Evolutionary conservation across 257 asterid genomes (phyloP).

Genomic region (Schizonepeta tenuifolia): DNA sequence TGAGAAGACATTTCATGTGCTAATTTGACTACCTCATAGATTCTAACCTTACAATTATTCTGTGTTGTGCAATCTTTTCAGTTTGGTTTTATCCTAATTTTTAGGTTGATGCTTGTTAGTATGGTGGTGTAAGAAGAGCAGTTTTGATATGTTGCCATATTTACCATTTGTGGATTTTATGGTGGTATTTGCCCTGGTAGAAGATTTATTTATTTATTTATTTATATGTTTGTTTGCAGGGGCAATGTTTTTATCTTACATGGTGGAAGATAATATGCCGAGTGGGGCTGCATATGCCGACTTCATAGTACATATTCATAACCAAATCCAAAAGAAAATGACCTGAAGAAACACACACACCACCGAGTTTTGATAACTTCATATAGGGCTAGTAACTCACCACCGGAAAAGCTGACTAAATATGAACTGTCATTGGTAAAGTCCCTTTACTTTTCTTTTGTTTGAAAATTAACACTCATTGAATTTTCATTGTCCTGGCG

Average conservation of each 20-base stretch:
- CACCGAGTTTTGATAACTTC: constrained; percentile 26
- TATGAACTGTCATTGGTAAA: neutral
- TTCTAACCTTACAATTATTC: neutral
- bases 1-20: constrained; percentile 9
- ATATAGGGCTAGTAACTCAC: constrained; percentile 11
- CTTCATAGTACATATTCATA: constrained; percentile 72
- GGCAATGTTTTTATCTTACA: constrained; percentile 61
- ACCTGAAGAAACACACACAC: constrained; percentile 50
- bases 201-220: neutral
- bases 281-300: constrained; percentile 77
- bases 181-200: neutral
- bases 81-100: neutral
- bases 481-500: neutral
- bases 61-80: neutral
- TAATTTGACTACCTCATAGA: neutral
- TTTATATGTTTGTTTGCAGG: constrained; percentile 46
- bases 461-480: neutral
- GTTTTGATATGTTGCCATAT: neutral
- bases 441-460: neutral
- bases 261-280: constrained; percentile 84
- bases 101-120: neutral
- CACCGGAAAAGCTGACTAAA: constrained; percentile 5
- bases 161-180: no score
- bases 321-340: constrained; percentile 85
- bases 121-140: neutral